Evolutionary conservation across 2,329 filamentous ascomycete genomes (phyloP).

Genomic region (Hypocrella siamensis): DNA sequence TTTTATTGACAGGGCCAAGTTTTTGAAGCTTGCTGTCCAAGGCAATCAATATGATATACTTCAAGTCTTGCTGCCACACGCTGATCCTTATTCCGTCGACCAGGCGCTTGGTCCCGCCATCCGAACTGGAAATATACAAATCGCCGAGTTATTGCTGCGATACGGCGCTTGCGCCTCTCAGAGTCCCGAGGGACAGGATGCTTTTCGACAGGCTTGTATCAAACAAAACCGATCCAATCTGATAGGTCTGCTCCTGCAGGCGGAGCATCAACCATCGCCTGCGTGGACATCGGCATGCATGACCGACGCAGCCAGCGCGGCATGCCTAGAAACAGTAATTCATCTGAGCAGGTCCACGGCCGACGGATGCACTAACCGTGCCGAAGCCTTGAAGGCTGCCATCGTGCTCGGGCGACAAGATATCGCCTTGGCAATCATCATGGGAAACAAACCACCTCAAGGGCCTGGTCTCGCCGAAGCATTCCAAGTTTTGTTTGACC

Average conservation of each 20-base stretch:
- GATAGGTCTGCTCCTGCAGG: conserved; percentile 31
- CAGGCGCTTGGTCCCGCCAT: conserved; percentile 33
- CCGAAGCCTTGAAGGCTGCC: conserved; percentile 34
- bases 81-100: conserved; percentile 34
- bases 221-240: conserved; percentile 28
- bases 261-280: conserved; percentile 28
- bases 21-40: conserved; percentile 34
- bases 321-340: conserved; percentile 33
- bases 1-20: conserved; percentile 29
- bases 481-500: conserved; percentile 30
- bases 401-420: conserved; percentile 33
- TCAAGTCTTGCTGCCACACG: conserved; percentile 35
- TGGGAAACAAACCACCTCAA: conserved; percentile 35
- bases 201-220: conserved; percentile 35
- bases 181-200: conserved; percentile 33
- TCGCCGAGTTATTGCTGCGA: conserved; percentile 30
- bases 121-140: conserved; percentile 22
- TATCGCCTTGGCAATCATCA: conserved; percentile 37
- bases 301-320: conserved; percentile 32
- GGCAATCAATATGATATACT: conserved; percentile 36
- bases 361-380: conserved; percentile 34
- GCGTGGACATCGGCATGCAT: conserved; percentile 31
- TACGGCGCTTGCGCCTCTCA: conserved; percentile 34
- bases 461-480: conserved; percentile 31
- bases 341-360: conserved; percentile 35